phyloP scores from a whole-genome alignment of 2,329 filamentous ascomycete species.

The Cadophora sp. region DNA sequence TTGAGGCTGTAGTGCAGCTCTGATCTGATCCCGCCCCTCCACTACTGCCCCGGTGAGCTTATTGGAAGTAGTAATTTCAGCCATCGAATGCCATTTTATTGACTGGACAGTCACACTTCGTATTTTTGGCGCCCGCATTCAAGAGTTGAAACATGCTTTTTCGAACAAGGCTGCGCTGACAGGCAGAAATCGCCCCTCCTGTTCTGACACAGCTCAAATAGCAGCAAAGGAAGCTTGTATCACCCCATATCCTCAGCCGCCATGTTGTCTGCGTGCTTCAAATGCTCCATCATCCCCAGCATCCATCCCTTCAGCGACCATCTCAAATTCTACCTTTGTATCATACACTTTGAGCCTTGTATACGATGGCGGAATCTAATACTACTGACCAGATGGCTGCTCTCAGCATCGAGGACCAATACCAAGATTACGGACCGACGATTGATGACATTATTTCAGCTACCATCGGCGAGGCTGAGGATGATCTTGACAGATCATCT shows the following conservation, averaged over 20 bases:
- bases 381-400: background rate
- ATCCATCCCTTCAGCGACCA: background rate
- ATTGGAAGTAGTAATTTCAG: background rate
- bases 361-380: background rate
- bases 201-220: background rate
- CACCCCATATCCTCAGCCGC: background rate
- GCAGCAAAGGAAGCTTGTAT: background rate
- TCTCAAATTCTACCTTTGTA: conserved; percentile 1
- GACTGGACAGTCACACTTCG: no score
- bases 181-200: conserved; percentile 1
- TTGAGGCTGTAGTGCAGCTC: background rate
- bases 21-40: conserved; percentile 1
- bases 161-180: background rate
- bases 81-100: background rate
- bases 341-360: background rate
- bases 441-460: no score
- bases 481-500: background rate
- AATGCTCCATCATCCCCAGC: background rate
- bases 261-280: background rate
- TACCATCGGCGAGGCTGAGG: no score
- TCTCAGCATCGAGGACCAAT: conserved; percentile 1
- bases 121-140: background rate
- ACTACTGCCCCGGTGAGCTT: background rate
- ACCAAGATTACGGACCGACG: background rate
- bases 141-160: background rate